Evolutionary conservation across 306 rosid species (phyloP).

Genomic region (Morella rubra): DNA sequence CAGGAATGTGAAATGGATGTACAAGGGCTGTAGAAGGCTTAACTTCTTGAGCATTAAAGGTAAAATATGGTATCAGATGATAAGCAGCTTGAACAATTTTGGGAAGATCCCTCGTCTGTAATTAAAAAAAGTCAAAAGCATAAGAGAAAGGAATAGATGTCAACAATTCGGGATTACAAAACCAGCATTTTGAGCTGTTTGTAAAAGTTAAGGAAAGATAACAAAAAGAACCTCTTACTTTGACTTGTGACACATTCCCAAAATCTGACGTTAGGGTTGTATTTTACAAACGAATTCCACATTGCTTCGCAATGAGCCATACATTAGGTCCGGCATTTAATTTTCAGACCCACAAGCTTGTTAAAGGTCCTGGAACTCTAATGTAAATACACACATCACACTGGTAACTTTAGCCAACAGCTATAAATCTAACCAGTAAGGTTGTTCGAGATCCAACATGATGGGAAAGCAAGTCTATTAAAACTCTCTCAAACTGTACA

Average conservation of each 20-base stretch:
- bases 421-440: not conserved
- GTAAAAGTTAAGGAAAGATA: not conserved
- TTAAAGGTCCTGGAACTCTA: not conserved
- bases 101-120: constrained; percentile 94
- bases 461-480: not conserved
- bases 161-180: constrained; percentile 18
- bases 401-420: not conserved
- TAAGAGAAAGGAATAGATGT: constrained; percentile 16
- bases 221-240: not conserved
- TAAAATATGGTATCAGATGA: constrained; percentile 84
- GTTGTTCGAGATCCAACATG: not conserved
- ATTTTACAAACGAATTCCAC: not conserved
- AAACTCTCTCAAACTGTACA: not conserved
- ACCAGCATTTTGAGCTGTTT: not conserved
- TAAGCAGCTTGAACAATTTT: constrained; percentile 77
- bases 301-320: not conserved
- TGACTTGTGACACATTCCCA: not conserved
- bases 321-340: not conserved
- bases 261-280: not conserved
- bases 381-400: not conserved
- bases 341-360: not conserved
- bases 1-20: constrained; percentile 4
- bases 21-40: constrained; percentile 18
- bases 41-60: constrained; percentile 96
- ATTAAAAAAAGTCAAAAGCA: constrained; percentile 24